Base-by-base conservation (phyloP, 1,139 yeast species). In the Candida albicans region DNA sequence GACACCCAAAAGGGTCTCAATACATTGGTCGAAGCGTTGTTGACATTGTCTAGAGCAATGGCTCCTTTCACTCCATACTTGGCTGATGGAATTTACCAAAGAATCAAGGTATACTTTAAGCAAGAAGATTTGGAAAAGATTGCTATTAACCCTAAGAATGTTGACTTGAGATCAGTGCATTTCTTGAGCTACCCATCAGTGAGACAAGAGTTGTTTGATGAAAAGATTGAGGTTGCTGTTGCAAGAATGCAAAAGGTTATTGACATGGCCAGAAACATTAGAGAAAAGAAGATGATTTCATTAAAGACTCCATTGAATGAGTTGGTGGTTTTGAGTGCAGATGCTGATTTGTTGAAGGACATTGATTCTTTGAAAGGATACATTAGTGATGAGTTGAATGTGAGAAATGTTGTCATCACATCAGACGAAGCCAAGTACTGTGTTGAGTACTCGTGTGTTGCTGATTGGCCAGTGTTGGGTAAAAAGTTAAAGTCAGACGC, bases 401-500 rank as follows among this genome's bases (percentile, higher is more conserved):
- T 95, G 47, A 86, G 97, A 67, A 93, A 87, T 56, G 67, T 95
- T 47, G 72, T 89, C 56, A 84, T 95, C 57, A 90, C 98, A 28
- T 77, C 89, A 27, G 97, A 95, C 61, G 99, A 95, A 73, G 84
- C 78, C 56, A 83, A 85, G 61, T 91, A 90, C 61, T 95, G 93
- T 57, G 98, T 95, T 50, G 87, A 85, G 61, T 93, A 91, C 74
- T 81, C 80, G 50, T 97, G 93, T 39, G 95, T 87, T 64, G 99
- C 99, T 38, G 99, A 95, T 72, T 95, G 99, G 99, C 96, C 98
- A 43, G 89, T 90, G 13, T 79, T 95, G 55, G 99, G 99, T 71
- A 93, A 93, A 79, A 93, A 93, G 69, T 81, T 95, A 67, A 91
- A 91, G 81, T 84, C 84, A 64, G 98, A 91, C 59, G 95, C 88